Percentiles rank a stretch among this genome's conserved stretches.
Conservation (phyloP, 2,329 filamentous ascomycete genomes). For the Triangularia setosa region DNA sequence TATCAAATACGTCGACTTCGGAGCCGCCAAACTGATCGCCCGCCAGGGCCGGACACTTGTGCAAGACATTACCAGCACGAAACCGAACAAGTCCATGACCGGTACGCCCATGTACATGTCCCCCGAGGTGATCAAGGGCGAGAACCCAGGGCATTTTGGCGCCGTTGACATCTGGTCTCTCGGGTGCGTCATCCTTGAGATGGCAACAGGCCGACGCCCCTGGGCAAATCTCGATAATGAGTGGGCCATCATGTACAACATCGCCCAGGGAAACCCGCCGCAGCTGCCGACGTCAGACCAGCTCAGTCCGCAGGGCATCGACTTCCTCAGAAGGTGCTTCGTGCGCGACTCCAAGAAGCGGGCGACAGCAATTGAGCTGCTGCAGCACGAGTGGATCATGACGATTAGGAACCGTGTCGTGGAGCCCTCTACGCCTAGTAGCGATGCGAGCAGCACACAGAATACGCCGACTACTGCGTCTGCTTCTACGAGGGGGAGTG, state of each 20-base stretch:
- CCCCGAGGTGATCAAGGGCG: conserved; percentile 93
- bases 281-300: conserved; percentile 79
- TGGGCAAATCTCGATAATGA: conserved; percentile 98
- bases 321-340: conserved; percentile 87
- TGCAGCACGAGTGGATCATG: conserved; percentile 91
- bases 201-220: conserved; percentile 89
- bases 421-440: conserved; percentile 61
- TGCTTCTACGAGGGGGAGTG: not conserved
- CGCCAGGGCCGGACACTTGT: conserved; percentile 85
- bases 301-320: conserved; percentile 76
- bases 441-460: conserved; percentile 45
- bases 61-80: conserved; percentile 55
- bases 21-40: conserved; percentile 93
- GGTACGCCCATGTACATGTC: conserved; percentile 99
- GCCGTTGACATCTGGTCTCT: conserved; percentile 95
- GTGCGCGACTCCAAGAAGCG: conserved; percentile 74
- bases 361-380: conserved; percentile 77
- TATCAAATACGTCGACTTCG: conserved; percentile 99
- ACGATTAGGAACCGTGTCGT: conserved; percentile 62
- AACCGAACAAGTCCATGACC: conserved; percentile 86
- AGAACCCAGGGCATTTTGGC: conserved; percentile 73
- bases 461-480: conserved; percentile 29
- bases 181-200: conserved; percentile 93
- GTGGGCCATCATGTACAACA: conserved; percentile 99
- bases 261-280: conserved; percentile 91